phyloP scores from a whole-genome alignment of 148 eudicot species.

The Hydrangea macrophylla region DNA sequence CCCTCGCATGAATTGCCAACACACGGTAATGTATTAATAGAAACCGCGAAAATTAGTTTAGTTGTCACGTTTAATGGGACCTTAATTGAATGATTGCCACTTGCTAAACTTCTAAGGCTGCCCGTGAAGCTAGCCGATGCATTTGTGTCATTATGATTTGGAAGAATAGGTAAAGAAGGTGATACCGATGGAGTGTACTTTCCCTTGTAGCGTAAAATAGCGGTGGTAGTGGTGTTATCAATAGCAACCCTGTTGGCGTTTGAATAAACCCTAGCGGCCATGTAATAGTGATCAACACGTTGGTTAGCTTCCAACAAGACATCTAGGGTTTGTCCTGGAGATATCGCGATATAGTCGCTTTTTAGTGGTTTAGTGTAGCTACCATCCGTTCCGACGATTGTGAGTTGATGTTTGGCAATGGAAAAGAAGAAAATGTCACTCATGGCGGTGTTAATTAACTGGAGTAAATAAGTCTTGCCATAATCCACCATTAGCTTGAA shows the following conservation, averaged over 20 bases:
- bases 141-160: slow-evolving; percentile 11
- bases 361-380: slow-evolving; percentile 10
- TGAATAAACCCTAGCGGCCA: background rate
- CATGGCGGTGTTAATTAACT: slow-evolving; percentile 1
- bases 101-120: slow-evolving; percentile 8
- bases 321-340: slow-evolving; percentile 15
- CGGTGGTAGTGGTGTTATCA: slow-evolving; percentile 9
- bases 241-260: background rate
- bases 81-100: background rate
- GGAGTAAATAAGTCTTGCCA: slow-evolving; percentile 6
- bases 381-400: slow-evolving; percentile 5
- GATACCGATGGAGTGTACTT: background rate
- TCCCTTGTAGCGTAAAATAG: slow-evolving; percentile 4
- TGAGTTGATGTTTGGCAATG: background rate
- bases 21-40: slow-evolving; percentile 15
- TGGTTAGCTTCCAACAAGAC: slow-evolving; percentile 9
- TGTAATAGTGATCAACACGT: background rate
- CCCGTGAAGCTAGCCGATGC: slow-evolving; percentile 11
- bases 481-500: slow-evolving; percentile 8
- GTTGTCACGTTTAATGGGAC: slow-evolving; percentile 10
- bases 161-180: slow-evolving; percentile 2
- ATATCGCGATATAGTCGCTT: slow-evolving; percentile 1
- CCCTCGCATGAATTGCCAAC: slow-evolving; percentile 9
- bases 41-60: slow-evolving; percentile 10
- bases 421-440: background rate